Evolutionary conservation across 83 land plant genomes (phyloP), one percentile per base, ranked within the genome.

Genomic region (Thuja plicata): DNA sequence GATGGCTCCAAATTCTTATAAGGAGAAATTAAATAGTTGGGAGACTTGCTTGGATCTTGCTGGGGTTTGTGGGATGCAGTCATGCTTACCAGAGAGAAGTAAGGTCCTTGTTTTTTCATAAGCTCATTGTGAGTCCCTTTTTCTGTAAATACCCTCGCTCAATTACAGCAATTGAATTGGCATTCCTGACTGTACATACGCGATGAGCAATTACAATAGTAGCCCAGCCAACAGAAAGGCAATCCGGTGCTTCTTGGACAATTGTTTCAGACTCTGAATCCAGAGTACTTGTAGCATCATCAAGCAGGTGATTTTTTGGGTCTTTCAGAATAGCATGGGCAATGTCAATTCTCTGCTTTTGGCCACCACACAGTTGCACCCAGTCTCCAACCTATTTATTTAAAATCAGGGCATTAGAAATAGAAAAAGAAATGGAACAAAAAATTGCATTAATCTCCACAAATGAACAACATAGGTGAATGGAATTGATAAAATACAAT

Each of bases 211-310:
- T 90, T 35, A 96, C 92, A 21, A 96, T 82, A 43, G 95, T 93
- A 38, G 98, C 94, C 45, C 96, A 90, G 74, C 95, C 95, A 41
- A 35, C 48, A 81, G 94, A 91, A 52, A 94, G 87, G 41, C 92
- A 80, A 82, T 94, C 95, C 40, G 95, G 92, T 87, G 96, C 95
- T 66, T 89, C 89, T 89, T 96, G 98, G 77, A 96, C 98, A 8
- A 90, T 60, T 40, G 88, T 54, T 92, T 96, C 96, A 3, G 98
- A 95, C 84, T 96, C 94, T 5, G 98, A 89, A 89, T 96, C 96
- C 87, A 96, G 87, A 8, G 96, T 96, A 89, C 98, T 96, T 43
- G 96, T 96, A 50, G 98, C 94, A 89, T 96, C 98, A 85, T 96
- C 96, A 50, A 96, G 89, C 79, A 96, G 93, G 41, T 95, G 91